Base-by-base conservation (phyloP, 1,284 basidiomycete genomes). In the Ustilago loliicola region DNA sequence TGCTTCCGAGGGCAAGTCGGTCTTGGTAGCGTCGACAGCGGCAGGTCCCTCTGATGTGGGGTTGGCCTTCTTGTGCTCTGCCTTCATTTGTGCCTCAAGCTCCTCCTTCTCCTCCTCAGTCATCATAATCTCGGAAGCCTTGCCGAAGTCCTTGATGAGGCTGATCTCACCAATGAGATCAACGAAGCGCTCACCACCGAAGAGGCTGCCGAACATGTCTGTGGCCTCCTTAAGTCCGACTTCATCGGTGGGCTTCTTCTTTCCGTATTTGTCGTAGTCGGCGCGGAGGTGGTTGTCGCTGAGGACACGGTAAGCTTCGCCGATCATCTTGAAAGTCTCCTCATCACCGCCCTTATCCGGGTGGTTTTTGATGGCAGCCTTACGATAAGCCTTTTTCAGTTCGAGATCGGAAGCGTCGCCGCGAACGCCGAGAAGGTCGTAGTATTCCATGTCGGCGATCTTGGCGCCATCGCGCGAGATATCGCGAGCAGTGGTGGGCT, bases 181-280 rank as follows among this genome's bases (percentile, higher is more conserved):
- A 21, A 81, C 61, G 59, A 86, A 86, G 45, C 84, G 80, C 64
- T 86, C 85, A 29, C 86, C 86, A 36, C 86, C 86, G 59, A 87
- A 87, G 42, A 87, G 77, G 32, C 79, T 80, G 57, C 85, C 86
- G 64, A 87, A 87, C 85, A 86, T 86, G 62, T 86, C 85, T 21
- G 85, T 86, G 7, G 85, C 85, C 72, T 86, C 85, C 59, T 85
- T 81, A 30, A 86, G 76, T 10, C 85, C 85, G 11, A 86, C 85
- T 51, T 86, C 85, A 51, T 85, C 85, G 0, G 82, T 84, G 4
- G 85, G 85, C 74, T 86, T 86, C 72, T 91, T 90, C 87, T 94
- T 94, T 53, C 95, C 95, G 88, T 98, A 93, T 89, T 95, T 96
- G 88, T 99, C 95, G 85, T 99, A 99, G 55, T 95, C 93, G 0